Percentiles rank a stretch among this genome's conserved stretches.
phyloP scores from a whole-genome alignment of 768 basidiomycete genomes.

The Mycena rosella region DNA sequence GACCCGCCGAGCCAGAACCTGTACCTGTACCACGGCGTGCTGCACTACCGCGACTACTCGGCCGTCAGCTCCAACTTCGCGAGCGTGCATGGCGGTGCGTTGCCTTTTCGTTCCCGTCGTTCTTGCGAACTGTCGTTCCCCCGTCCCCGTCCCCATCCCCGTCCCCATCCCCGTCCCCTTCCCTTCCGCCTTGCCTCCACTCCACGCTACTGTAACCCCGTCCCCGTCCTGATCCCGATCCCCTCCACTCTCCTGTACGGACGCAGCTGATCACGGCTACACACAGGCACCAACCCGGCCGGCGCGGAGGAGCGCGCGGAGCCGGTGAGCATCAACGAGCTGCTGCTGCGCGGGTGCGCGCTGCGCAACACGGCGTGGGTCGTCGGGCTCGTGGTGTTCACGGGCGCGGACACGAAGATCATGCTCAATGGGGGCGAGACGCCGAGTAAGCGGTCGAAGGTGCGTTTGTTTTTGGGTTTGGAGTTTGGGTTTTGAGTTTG shows the following conservation, averaged over 20 bases:
- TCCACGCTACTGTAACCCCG: too few relatives aligned
- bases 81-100: conserved; percentile 33
- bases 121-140: too few relatives aligned
- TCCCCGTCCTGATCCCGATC: too few relatives aligned
- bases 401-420: conserved; percentile 93
- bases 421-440: conserved; percentile 94
- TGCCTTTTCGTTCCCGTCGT: too few relatives aligned
- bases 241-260: too few relatives aligned
- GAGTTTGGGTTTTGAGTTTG: too few relatives aligned
- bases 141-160: too few relatives aligned
- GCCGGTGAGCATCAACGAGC: conserved; percentile 89
- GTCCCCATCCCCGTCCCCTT: too few relatives aligned
- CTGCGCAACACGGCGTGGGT: conserved; percentile 94
- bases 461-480: neutral
- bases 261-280: neutral
- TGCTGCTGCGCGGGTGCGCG: conserved; percentile 91
- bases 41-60: conserved; percentile 65
- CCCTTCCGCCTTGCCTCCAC: too few relatives aligned
- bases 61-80: conserved; percentile 25
- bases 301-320: conserved; percentile 50
- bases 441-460: conserved; percentile 93
- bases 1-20: conserved; percentile 96
- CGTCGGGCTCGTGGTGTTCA: conserved; percentile 94
- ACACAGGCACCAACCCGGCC: neutral
- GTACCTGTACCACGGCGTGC: conserved; percentile 89